Percentiles rank a stretch among this genome's conserved stretches.
phyloP scores from a whole-genome alignment of 345 rosid genomes.

The Reutealis trisperma region DNA sequence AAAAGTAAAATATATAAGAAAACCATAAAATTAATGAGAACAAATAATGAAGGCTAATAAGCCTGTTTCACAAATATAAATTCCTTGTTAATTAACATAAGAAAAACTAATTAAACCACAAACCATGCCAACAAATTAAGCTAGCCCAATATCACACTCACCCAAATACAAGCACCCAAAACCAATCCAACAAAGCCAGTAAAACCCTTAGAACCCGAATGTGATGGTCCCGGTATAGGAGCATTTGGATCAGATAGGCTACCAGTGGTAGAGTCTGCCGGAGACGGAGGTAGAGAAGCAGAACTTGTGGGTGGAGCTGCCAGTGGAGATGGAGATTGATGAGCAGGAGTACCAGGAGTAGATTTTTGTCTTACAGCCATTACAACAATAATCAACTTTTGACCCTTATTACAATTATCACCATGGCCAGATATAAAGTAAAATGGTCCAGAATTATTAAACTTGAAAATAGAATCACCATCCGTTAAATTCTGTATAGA shows the following conservation, averaged over 20 bases:
- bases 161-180: conserved; percentile 22
- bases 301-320: conserved; percentile 12
- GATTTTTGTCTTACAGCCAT: conserved; percentile 49
- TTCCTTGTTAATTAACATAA: too few relatives aligned
- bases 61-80: too few relatives aligned
- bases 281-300: neutral
- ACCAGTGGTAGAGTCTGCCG: conserved; percentile 15
- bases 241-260: conserved; percentile 20
- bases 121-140: neutral
- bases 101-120: too few relatives aligned
- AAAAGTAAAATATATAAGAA: too few relatives aligned
- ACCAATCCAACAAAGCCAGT: conserved; percentile 22
- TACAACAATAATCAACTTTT: conserved; percentile 59
- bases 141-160: conserved; percentile 23
- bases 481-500: conserved; percentile 53
- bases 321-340: conserved; percentile 30
- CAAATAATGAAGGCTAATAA: too few relatives aligned
- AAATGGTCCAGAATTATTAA: conserved; percentile 75
- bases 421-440: conserved; percentile 70
- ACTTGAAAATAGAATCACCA: conserved; percentile 54
- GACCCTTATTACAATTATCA: conserved; percentile 70
- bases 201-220: conserved; percentile 21
- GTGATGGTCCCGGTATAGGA: conserved; percentile 32
- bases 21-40: too few relatives aligned
- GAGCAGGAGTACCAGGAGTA: conserved; percentile 28